A percentile compares a stretch with the other conserved stretches of the same genome.
phyloP scores from a whole-genome alignment of 2,329 filamentous ascomycete genomes.

The Alternaria sp. region DNA sequence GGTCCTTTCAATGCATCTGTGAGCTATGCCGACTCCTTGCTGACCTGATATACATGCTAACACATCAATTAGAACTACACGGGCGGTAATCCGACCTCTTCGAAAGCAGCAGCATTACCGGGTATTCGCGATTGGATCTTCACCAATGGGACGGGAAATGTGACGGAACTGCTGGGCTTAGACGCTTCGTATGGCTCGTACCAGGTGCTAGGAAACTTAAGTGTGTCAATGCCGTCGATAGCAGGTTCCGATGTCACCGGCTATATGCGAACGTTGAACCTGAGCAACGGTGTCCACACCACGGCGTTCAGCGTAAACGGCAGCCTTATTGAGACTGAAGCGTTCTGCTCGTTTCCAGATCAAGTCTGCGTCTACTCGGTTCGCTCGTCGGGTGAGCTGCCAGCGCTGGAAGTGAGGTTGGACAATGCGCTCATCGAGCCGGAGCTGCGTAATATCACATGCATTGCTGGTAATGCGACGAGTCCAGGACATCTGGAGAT shows the following conservation, averaged over 20 bases:
- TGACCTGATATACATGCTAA: background rate
- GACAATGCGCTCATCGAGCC: constrained; percentile 51
- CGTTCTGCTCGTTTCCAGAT: constrained; percentile 56
- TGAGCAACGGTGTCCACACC: constrained; percentile 52
- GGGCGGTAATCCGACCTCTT: constrained; percentile 54
- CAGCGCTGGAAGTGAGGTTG: constrained; percentile 51
- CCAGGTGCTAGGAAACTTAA: constrained; percentile 57
- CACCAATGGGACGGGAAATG: constrained; percentile 57
- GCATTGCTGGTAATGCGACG: constrained; percentile 40
- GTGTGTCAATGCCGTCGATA: constrained; percentile 46
- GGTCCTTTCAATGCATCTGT: constrained; percentile 57
- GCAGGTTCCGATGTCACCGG: constrained; percentile 5
- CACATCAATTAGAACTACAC: constrained; percentile 49
- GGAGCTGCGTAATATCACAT: constrained; percentile 39
- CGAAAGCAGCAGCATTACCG: constrained; percentile 46
- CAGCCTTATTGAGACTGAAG: constrained; percentile 41
- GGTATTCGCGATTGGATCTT: constrained; percentile 58
- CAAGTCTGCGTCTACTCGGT: constrained; percentile 51
- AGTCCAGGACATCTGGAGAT: constrained; percentile 36
- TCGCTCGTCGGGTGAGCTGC: constrained; percentile 44
- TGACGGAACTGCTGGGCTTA: constrained; percentile 46
- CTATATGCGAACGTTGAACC: constrained; percentile 55
- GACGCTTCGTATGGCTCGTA: constrained; percentile 55
- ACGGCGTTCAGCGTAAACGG: constrained; percentile 40
- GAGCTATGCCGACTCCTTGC: background rate